phyloP scores from a whole-genome alignment of 2,329 filamentous ascomycete genomes.

The Colletotrichum sojae region DNA sequence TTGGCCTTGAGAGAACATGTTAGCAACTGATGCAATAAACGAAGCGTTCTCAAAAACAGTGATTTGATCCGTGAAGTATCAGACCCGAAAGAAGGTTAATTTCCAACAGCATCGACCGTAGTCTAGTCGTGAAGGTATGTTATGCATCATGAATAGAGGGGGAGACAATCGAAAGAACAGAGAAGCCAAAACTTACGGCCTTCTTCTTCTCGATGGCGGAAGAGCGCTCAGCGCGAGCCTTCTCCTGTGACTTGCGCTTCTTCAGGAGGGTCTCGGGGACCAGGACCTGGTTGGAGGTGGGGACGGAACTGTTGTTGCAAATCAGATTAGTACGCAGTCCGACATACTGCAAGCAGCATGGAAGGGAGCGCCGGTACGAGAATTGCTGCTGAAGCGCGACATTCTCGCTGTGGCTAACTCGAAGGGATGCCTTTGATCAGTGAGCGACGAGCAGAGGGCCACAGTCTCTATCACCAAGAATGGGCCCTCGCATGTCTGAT shows the following conservation, averaged over 20 bases:
- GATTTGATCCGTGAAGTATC: constrained; percentile 66
- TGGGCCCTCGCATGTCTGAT: constrained; percentile 5
- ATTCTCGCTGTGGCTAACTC: constrained; percentile 94
- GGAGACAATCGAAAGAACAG: background rate
- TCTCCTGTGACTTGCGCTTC: constrained; percentile 99
- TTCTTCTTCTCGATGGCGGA: constrained; percentile 88
- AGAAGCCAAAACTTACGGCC: constrained; percentile 78
- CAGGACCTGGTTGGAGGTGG: constrained; percentile 94
- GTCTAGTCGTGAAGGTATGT: constrained; percentile 94
- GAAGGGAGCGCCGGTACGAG: constrained; percentile 86
- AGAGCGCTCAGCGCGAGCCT: constrained; percentile 91
- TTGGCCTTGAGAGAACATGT: constrained; percentile 75
- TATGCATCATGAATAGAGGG: constrained; percentile 81
- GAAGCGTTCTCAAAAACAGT: constrained; percentile 42
- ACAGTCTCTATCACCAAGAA: constrained; percentile 30
- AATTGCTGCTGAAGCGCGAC: constrained; percentile 93
- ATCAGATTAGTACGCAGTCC: constrained; percentile 87
- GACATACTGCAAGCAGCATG: constrained; percentile 71
- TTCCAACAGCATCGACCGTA: constrained; percentile 95
- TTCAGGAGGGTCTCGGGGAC: constrained; percentile 99
- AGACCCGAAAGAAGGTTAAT: constrained; percentile 99
- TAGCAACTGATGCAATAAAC: constrained; percentile 16
- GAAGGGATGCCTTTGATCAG: constrained; percentile 84
- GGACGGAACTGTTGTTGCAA: constrained; percentile 80
- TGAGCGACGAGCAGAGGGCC: constrained; percentile 63